Conservation (phyloP, 2,329 filamentous ascomycete genomes). For the Metarhizium brunneum region DNA sequence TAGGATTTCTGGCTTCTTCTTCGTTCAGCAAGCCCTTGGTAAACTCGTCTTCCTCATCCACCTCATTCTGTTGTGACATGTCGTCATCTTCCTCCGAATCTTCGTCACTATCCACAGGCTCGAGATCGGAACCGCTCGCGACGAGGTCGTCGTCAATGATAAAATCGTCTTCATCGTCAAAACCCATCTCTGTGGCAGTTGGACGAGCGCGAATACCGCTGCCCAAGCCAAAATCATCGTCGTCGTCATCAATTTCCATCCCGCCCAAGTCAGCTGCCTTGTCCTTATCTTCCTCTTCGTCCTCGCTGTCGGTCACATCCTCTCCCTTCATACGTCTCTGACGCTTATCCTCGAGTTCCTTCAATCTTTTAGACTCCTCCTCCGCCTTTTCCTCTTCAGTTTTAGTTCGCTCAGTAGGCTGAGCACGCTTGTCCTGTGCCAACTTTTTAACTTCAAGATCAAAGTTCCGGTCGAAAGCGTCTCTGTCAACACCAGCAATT, state of each 20-base stretch:
- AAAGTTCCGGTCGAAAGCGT: slow-evolving; percentile 75
- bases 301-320: slow-evolving; percentile 56
- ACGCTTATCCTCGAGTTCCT: slow-evolving; percentile 74
- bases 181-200: slow-evolving; percentile 54
- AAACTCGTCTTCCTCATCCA: slow-evolving; percentile 58
- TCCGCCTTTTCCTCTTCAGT: slow-evolving; percentile 78
- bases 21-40: slow-evolving; percentile 57
- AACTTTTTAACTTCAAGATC: slow-evolving; percentile 76
- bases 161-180: slow-evolving; percentile 94
- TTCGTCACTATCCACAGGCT: slow-evolving; percentile 44
- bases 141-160: slow-evolving; percentile 81
- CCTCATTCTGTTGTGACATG: slow-evolving; percentile 27
- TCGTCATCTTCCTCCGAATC: slow-evolving; percentile 36
- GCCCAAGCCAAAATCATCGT: slow-evolving; percentile 51
- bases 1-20: slow-evolving; percentile 43
- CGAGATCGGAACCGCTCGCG: slow-evolving; percentile 67
- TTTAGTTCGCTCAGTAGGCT: slow-evolving; percentile 81
- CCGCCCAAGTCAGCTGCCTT: slow-evolving; percentile 25
- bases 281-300: slow-evolving; percentile 32
- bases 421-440: slow-evolving; percentile 73
- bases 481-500: slow-evolving; percentile 49
- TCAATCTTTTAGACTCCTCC: slow-evolving; percentile 67
- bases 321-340: slow-evolving; percentile 82
- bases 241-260: slow-evolving; percentile 29
- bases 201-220: slow-evolving; percentile 46